A percentile compares a stretch with the other conserved stretches of the same genome.
phyloP scores from a whole-genome alignment of 73 alveolate genomes.

The Blepharisma japonicum region DNA sequence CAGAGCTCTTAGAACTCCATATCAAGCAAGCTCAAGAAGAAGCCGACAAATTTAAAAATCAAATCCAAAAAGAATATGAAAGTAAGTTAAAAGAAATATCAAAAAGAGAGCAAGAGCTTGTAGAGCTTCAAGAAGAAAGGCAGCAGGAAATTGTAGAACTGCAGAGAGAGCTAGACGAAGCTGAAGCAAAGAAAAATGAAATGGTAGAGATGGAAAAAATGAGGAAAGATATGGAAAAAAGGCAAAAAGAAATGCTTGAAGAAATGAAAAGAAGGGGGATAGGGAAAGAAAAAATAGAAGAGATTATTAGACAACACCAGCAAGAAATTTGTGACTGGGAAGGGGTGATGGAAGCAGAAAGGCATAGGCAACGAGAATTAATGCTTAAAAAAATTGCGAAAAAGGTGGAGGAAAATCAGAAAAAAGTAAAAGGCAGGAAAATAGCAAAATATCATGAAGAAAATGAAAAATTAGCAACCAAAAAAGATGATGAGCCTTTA shows the following conservation, averaged over 20 bases:
- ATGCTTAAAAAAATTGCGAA: not conserved
- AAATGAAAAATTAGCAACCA: not conserved
- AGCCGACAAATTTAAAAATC: not conserved
- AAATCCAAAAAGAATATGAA: not conserved
- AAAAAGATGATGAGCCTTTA: not conserved
- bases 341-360: slow-evolving; percentile 20
- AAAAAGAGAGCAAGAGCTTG: not conserved
- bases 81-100: not conserved
- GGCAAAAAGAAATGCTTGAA: slow-evolving; percentile 5
- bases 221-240: slow-evolving; percentile 14
- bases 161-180: not conserved
- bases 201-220: slow-evolving; percentile 4
- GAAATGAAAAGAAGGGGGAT: slow-evolving; percentile 28
- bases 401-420: not conserved
- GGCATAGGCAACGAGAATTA: not conserved
- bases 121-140: not conserved
- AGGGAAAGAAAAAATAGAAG: slow-evolving; percentile 2
- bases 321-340: slow-evolving; percentile 27
- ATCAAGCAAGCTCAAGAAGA: slow-evolving; percentile 8
- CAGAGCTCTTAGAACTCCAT: not conserved
- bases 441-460: slow-evolving; percentile 16
- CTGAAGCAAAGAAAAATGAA: slow-evolving; percentile 26
- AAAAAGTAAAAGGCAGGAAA: not conserved
- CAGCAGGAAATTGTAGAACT: slow-evolving; percentile 13
- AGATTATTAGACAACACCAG: slow-evolving; percentile 11